phyloP scores from a whole-genome alignment of 2,329 filamentous ascomycete species.

The Fusarium guadeloupense region DNA sequence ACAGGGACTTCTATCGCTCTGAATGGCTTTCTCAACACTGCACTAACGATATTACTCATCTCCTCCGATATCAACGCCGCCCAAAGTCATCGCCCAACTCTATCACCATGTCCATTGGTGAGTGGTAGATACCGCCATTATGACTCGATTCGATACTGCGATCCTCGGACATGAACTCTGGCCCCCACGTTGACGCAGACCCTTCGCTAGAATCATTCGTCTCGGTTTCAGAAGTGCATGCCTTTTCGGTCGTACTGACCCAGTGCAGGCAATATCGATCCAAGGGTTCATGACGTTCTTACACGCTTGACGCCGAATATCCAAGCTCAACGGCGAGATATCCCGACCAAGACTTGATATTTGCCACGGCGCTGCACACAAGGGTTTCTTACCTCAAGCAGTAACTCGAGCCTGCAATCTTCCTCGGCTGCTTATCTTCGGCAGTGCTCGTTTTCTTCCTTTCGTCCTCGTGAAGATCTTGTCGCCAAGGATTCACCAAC shows the following conservation, averaged over 20 bases:
- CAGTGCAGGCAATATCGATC: conserved; percentile 12
- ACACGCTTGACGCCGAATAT: conserved; percentile 11
- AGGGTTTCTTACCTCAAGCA: conserved; percentile 15
- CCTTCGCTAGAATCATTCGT: conserved; percentile 21
- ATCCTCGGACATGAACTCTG: conserved; percentile 29
- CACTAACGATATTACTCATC: conserved; percentile 34
- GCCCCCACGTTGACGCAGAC: conserved; percentile 35
- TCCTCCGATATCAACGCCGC: conserved; percentile 30
- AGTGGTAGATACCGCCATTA: conserved; percentile 40
- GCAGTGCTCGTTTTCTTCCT: conserved; percentile 21
- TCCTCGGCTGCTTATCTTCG: conserved; percentile 25
- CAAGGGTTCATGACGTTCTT: conserved; percentile 19
- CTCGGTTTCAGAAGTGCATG: conserved; percentile 26
- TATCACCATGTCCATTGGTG: conserved; percentile 38
- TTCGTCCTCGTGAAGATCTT: conserved; percentile 26
- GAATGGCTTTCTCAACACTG: conserved; percentile 34
- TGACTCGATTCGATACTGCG: conserved; percentile 35
- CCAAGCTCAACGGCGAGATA: conserved; percentile 22
- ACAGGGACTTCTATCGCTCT: conserved; percentile 25
- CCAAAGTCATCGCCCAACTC: conserved; percentile 34
- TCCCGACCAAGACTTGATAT: conserved; percentile 2
- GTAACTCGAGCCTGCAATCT: conserved; percentile 20
- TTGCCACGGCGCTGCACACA: conserved; percentile 31
- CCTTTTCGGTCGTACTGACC: conserved; percentile 18
- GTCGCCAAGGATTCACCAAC: conserved; percentile 22